Conservation (phyloP, 345 rosid species). For the Salix udensis region DNA sequence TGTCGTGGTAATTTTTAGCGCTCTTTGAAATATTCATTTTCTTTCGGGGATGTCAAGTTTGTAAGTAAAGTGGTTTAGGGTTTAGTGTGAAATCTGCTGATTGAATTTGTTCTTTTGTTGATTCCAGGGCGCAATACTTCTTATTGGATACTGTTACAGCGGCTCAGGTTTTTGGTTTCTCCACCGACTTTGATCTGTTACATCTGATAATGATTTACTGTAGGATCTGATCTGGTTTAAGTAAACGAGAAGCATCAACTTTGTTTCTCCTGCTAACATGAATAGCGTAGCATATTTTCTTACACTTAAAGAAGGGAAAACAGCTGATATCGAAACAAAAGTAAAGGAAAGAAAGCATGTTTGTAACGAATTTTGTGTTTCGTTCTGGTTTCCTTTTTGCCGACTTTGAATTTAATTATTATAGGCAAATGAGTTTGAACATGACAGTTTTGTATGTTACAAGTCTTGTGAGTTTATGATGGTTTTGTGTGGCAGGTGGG, state of each 20-base stretch:
- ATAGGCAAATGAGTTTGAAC: neutral
- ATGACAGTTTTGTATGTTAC: neutral
- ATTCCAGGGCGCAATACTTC: constrained; percentile 65
- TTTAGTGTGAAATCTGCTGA: constrained; percentile 7
- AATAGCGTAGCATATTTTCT: neutral
- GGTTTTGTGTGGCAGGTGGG: constrained; percentile 35
- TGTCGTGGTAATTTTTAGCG: constrained; percentile 37
- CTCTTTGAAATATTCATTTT: neutral
- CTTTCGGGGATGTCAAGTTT: neutral
- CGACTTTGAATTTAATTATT: neutral
- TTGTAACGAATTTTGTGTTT: neutral
- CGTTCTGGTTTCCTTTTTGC: neutral
- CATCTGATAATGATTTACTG: neutral
- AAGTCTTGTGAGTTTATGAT: neutral
- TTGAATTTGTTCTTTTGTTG: constrained; percentile 10
- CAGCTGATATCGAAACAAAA: neutral
- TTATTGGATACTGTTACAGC: constrained; percentile 44
- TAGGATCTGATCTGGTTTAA: neutral
- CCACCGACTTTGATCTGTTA: neutral
- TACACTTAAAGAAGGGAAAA: neutral
- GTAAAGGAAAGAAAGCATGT: neutral
- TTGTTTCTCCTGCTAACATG: neutral
- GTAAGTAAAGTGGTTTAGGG: neutral
- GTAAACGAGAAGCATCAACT: neutral
- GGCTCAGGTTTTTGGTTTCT: constrained; percentile 50